phyloP scores from a whole-genome alignment of 768 basidiomycete species.

The Exidia glandulosa region DNA sequence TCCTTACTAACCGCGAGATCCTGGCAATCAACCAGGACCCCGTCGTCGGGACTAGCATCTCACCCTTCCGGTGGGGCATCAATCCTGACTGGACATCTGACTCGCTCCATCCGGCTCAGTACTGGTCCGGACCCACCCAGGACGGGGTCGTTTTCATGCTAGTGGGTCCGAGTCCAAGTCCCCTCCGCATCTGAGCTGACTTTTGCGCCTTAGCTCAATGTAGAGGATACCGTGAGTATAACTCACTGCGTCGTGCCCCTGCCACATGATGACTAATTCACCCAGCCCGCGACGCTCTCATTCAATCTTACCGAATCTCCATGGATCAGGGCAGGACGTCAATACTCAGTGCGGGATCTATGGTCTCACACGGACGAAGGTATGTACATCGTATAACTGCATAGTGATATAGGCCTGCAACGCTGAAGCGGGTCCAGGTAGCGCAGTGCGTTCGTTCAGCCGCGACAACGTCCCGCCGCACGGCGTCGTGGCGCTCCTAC shows the following conservation, averaged over 20 bases:
- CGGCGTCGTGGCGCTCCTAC: constrained; percentile 55
- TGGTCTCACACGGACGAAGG: constrained; percentile 67
- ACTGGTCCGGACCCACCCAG: constrained; percentile 56
- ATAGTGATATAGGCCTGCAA: background rate
- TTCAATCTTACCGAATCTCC: constrained; percentile 60
- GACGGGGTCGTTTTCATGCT: constrained; percentile 62
- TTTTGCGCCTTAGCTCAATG: constrained; percentile 38
- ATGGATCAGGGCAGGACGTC: constrained; percentile 56
- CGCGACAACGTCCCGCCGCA: constrained; percentile 48
- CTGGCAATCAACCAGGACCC: constrained; percentile 62
- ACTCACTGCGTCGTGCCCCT: background rate
- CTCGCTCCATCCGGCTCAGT: constrained; percentile 49
- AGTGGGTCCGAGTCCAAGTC: constrained; percentile 26
- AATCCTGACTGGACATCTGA: constrained; percentile 34
- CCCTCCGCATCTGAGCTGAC: background rate
- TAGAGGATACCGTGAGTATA: constrained; percentile 24
- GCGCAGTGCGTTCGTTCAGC: constrained; percentile 48
- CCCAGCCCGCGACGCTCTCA: constrained; percentile 39
- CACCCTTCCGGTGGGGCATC: constrained; percentile 59
- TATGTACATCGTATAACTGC: constrained; percentile 12
- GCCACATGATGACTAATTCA: background rate
- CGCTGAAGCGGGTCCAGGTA: too few species aligned
- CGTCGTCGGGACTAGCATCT: constrained; percentile 45
- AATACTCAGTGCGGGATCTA: constrained; percentile 57
- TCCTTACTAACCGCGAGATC: constrained; percentile 53